Conservation (phyloP, 1,139 yeast species). For the Kurtzmaniella quercitrusa region DNA sequence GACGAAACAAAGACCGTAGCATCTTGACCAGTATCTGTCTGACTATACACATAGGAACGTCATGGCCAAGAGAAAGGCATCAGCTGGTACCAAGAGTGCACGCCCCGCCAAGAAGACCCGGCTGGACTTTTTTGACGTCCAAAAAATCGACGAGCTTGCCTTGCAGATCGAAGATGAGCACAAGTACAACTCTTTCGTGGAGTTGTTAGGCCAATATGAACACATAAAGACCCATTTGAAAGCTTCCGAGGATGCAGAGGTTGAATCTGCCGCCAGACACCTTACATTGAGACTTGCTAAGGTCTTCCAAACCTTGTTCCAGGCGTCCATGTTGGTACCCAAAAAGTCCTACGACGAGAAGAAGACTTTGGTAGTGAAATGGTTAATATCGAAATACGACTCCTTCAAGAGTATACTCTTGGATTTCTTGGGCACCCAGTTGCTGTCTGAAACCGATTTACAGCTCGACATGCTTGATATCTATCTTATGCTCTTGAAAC, state of each 20-base stretch:
- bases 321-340: slow-evolving; percentile 41
- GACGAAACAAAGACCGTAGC: neutral
- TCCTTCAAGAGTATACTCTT: slow-evolving; percentile 47
- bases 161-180: slow-evolving; percentile 28
- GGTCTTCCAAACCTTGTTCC: slow-evolving; percentile 54
- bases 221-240: slow-evolving; percentile 18
- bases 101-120: slow-evolving; percentile 9
- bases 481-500: slow-evolving; percentile 54
- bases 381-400: slow-evolving; percentile 62
- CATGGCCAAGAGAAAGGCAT: slow-evolving; percentile 20
- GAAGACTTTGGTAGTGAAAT: slow-evolving; percentile 45
- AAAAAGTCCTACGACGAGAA: slow-evolving; percentile 41
- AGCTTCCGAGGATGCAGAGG: slow-evolving; percentile 18
- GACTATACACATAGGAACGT: too few species aligned
- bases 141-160: slow-evolving; percentile 29
- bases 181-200: slow-evolving; percentile 50
- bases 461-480: slow-evolving; percentile 64
- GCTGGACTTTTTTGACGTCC: slow-evolving; percentile 14
- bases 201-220: slow-evolving; percentile 37
- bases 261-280: slow-evolving; percentile 40
- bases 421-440: slow-evolving; percentile 30
- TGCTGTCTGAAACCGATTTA: slow-evolving; percentile 37
- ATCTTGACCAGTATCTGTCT: neutral
- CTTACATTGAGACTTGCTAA: slow-evolving; percentile 51
- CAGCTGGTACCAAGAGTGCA: slow-evolving; percentile 2